Base-by-base conservation (phyloP, 2,329 filamentous ascomycete genomes). In the Alternaria triticimaculans region DNA sequence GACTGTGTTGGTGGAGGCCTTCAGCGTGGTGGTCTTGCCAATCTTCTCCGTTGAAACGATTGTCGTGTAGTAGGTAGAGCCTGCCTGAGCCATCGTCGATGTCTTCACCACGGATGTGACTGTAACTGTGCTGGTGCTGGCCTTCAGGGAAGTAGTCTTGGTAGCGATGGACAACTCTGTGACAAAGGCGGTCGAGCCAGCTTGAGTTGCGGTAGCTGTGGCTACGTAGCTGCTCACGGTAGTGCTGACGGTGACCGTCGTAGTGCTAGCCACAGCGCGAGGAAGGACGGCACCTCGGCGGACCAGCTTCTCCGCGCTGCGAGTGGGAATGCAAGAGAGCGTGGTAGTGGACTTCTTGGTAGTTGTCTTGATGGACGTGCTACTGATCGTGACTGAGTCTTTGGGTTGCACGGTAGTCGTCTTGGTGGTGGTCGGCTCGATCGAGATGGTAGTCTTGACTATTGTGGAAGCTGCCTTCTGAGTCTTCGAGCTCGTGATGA, bases 261-360 rank as follows among this genome's bases (percentile, higher is more conserved):
- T 75, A 5, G 64, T 67, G 37, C 58, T 58, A 15, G 55, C 60
- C 20, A 44, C 58, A 11, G 66, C 66, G 20, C 66, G 68, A 21
- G 68, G 64, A 15, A 70, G 54, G 15, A 70, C 23, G 18, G 66
- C 68, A 11, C 68, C 68, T 11, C 68, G 66, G 33, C 68, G 66
- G 12, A 68, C 46, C 50, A 70, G 58, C 12, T 30, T 60, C 18
- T 65, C 30, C 6, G 60, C 60, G 30, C 57, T 65, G 33, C 57
- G 60, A 33, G 75, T 76, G 12, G 76, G 74, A 11, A 75, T 70
- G 58, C 74, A 76, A 12, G 70, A 65, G 10, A 61, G 56, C 6
- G 72, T 76, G 15, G 67, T 69, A 3, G 74, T 77, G 0, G 72
- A 71, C 49, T 72, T 73, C 68, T 76, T 78, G 2, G 72, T 77